Conservation (phyloP, 2,329 filamentous ascomycete species). For the Cercospora berteroae region DNA sequence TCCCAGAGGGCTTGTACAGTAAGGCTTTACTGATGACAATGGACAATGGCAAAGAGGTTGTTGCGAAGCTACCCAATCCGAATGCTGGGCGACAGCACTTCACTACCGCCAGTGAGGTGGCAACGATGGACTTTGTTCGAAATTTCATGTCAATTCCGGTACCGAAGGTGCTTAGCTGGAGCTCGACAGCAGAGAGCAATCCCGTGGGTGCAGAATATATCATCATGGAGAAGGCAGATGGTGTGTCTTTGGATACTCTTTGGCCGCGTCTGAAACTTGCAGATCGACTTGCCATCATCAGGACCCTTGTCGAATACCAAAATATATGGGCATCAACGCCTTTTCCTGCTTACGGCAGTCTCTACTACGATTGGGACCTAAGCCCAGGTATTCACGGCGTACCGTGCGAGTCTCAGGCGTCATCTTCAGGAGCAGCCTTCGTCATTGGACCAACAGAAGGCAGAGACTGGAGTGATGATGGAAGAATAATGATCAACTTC, state of each 20-base stretch:
- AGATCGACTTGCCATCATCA: not conserved
- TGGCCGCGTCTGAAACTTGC: not conserved
- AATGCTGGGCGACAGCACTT: conserved; percentile 38
- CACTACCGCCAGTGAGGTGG: conserved; percentile 32
- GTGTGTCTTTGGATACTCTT: conserved; percentile 12
- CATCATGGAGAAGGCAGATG: conserved; percentile 26
- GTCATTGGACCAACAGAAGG: conserved; percentile 39
- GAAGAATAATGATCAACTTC: conserved; percentile 33
- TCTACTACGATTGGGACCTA: not conserved
- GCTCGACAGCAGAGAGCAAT: conserved; percentile 26
- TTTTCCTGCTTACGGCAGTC: not conserved
- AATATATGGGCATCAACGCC: not conserved
- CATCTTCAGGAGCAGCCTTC: not conserved
- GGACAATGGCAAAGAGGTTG: conserved; percentile 36
- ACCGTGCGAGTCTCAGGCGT: not conserved
- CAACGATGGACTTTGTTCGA: conserved; percentile 30
- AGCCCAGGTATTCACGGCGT: not conserved
- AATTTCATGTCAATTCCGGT: conserved; percentile 27
- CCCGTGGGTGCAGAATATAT: conserved; percentile 28
- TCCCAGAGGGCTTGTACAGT: not conserved
- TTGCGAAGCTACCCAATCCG: conserved; percentile 42
- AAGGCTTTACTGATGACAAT: not conserved
- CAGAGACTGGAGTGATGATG: conserved; percentile 36
- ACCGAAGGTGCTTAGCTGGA: conserved; percentile 26
- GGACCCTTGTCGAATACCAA: not conserved